Evolutionary conservation across 441 rosid species (phyloP).

Genomic region (Gossypium schwendimanii): DNA sequence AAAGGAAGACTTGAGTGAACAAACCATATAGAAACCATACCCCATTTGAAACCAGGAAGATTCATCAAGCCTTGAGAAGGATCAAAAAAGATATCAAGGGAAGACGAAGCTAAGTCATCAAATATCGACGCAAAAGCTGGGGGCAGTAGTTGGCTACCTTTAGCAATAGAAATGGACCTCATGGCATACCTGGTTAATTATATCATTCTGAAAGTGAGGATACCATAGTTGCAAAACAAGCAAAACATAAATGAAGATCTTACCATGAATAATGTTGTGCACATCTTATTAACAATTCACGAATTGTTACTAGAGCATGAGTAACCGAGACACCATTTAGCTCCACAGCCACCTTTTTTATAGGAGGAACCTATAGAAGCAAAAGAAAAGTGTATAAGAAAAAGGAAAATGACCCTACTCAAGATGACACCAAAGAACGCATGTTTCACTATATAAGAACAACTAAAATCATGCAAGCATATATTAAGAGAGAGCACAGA

Average conservation of each 20-base stretch:
- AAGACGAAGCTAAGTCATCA: conserved; percentile 88
- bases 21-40: conserved; percentile 30
- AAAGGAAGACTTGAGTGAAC: neutral
- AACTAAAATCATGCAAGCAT: conserved; percentile 2
- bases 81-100: conserved; percentile 91
- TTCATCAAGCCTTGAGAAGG: conserved; percentile 73
- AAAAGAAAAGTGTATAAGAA: neutral
- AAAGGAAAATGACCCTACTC: conserved; percentile 6
- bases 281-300: conserved; percentile 66
- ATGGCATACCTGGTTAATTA: conserved; percentile 63
- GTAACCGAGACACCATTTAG: conserved; percentile 89
- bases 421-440: neutral
- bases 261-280: conserved; percentile 96
- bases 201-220: conserved; percentile 12
- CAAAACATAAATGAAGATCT: conserved; percentile 12
- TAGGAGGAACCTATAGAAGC: conserved; percentile 64
- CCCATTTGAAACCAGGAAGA: conserved; percentile 76
- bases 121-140: conserved; percentile 83
- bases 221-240: conserved; percentile 6
- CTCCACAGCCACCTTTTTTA: conserved; percentile 82
- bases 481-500: conserved; percentile 12
- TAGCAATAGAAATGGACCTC: conserved; percentile 91
- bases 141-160: conserved; percentile 88
- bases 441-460: neutral
- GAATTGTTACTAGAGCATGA: conserved; percentile 84